Conservation (phyloP, 2,329 filamentous ascomycete species). For the Aspergillus sp. region DNA sequence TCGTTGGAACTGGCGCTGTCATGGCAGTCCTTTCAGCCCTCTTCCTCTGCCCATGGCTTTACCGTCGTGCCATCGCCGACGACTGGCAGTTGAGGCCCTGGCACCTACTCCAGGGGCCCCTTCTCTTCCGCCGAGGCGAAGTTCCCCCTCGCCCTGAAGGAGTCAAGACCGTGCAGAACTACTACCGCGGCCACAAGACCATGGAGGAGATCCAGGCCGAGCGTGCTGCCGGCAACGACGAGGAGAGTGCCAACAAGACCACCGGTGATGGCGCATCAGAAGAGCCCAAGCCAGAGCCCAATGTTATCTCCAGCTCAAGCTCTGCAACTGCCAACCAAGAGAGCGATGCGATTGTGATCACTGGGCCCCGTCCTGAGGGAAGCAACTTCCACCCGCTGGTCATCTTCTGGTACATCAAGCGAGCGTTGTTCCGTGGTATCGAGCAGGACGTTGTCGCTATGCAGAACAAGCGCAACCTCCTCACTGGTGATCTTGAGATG, state of each 20-base stretch:
- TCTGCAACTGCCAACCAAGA: neutral
- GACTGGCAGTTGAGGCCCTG: constrained; percentile 18
- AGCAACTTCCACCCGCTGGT: constrained; percentile 13
- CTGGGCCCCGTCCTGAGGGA: constrained; percentile 18
- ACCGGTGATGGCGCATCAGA: neutral
- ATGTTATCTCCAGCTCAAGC: neutral
- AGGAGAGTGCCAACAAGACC: neutral
- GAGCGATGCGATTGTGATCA: neutral
- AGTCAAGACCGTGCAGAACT: constrained; percentile 12
- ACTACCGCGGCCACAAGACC: constrained; percentile 22
- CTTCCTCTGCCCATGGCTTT: constrained; percentile 19
- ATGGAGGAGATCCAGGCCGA: constrained; percentile 16
- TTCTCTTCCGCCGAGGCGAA: constrained; percentile 18
- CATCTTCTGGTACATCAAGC: constrained; percentile 17
- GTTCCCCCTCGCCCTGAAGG: constrained; percentile 11
- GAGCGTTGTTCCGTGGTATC: constrained; percentile 17
- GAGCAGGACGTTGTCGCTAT: constrained; percentile 18
- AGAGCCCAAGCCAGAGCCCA: neutral
- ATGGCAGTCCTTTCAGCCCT: constrained; percentile 6
- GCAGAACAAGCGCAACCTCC: constrained; percentile 19
- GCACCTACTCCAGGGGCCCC: constrained; percentile 16
- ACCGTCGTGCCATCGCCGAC: constrained; percentile 13
- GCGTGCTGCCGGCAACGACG: constrained; percentile 7
- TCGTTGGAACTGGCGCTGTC: constrained; percentile 17
- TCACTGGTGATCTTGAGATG: constrained; percentile 18